Conservation (phyloP, 2,329 filamentous ascomycete species). For the Ophiostoma ulmi region DNA sequence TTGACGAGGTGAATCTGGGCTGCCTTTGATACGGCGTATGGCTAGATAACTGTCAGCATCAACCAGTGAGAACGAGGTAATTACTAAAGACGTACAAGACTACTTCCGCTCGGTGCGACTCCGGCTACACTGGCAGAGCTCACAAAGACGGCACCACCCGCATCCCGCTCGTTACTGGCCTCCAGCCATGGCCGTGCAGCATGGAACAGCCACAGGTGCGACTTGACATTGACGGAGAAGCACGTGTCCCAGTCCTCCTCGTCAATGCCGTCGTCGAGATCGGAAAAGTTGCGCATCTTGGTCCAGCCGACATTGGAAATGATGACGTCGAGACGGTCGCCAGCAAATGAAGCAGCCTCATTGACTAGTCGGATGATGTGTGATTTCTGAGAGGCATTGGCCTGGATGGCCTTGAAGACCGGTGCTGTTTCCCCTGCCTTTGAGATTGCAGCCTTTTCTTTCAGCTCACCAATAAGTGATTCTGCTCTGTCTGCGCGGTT, state of each 20-base stretch:
- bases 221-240: neutral
- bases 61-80: too few species aligned
- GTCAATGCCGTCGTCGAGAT: conserved; percentile 39
- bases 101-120: conserved; percentile 58
- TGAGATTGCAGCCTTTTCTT: neutral
- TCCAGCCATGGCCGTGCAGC: conserved; percentile 51
- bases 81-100: conserved; percentile 39
- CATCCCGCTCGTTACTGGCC: conserved; percentile 38
- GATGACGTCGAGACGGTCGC: conserved; percentile 3
- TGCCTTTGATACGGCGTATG: conserved; percentile 73
- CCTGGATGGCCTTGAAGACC: neutral
- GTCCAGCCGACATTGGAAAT: conserved; percentile 68
- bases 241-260: conserved; percentile 54
- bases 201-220: conserved; percentile 16
- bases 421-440: neutral
- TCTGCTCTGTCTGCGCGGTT: neutral
- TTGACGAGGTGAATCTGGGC: conserved; percentile 60
- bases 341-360: neutral
- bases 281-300: conserved; percentile 40
- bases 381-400: neutral
- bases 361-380: neutral
- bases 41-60: conserved; percentile 36
- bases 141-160: conserved; percentile 50
- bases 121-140: conserved; percentile 61
- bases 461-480: neutral